These are phyloP conservation scores for Isatis tinctoria DNA, from an alignment of 345 rosid genomes.

Conservation along the genomic window DNA sequence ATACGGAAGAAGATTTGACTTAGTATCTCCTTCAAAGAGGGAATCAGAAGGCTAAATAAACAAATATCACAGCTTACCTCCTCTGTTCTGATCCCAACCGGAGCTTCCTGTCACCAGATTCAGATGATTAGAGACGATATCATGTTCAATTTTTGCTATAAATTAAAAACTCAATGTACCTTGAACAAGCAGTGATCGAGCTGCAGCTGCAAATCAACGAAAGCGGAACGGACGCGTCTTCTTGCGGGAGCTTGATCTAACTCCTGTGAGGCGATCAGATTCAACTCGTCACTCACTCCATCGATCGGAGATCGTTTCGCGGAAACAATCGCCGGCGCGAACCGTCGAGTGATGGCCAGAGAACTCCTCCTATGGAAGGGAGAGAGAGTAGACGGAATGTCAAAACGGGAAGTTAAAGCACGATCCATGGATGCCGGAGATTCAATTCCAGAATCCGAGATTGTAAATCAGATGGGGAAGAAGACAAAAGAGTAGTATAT, in stretches of 20 bases:
- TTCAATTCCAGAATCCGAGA: conserved; percentile 9
- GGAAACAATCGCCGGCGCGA: neutral
- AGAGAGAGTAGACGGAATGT: neutral
- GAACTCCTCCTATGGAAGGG: conserved; percentile 2
- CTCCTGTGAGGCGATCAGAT: conserved; percentile 56
- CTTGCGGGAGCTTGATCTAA: conserved; percentile 77
- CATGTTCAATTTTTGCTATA: neutral
- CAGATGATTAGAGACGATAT: neutral
- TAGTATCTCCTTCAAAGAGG: neutral
- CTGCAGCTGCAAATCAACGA: conserved; percentile 51
- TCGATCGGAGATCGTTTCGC: conserved; percentile 39
- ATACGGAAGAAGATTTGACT: neutral
- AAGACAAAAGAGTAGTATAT: conserved; percentile 1
- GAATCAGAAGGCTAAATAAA: neutral
- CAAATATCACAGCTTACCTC: conserved; percentile 49
- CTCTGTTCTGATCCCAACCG: conserved; percentile 63
- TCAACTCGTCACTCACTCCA: conserved; percentile 65
- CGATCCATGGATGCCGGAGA: conserved; percentile 21
- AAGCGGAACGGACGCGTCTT: conserved; percentile 69
- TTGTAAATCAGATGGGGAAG: neutral
- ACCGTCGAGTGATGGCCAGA: neutral
- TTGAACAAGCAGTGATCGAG: conserved; percentile 87
- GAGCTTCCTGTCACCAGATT: conserved; percentile 56
- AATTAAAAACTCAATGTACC: conserved; percentile 30
- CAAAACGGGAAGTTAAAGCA: conserved; percentile 23